Conservation (phyloP, 495 filamentous ascomycete genomes). For the Penicillium diatomitis region DNA sequence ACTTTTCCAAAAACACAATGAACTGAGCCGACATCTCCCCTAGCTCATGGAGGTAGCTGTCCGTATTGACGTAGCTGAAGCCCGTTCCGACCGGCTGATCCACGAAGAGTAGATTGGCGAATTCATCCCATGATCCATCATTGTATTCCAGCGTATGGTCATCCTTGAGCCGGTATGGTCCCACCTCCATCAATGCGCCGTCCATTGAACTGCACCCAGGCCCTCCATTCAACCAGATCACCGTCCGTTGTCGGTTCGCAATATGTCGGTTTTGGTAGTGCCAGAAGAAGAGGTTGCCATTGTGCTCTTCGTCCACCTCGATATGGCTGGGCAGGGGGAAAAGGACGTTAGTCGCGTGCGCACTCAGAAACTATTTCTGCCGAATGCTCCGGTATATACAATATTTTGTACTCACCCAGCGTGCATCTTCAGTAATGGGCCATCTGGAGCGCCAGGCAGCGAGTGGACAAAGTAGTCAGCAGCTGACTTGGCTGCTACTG, state of each 20-base stretch:
- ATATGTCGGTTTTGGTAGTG: slow-evolving; percentile 93
- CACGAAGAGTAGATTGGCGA: slow-evolving; percentile 91
- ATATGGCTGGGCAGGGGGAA: slow-evolving; percentile 55
- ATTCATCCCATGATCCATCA: slow-evolving; percentile 91
- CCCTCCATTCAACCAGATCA: slow-evolving; percentile 95
- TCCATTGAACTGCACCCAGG: slow-evolving; percentile 97
- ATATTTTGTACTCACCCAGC: slow-evolving; percentile 61
- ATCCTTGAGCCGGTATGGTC: slow-evolving; percentile 81
- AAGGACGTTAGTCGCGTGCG: too few relatives aligned
- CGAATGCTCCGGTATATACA: neutral
- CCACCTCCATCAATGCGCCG: slow-evolving; percentile 94
- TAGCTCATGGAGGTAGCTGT: slow-evolving; percentile 77
- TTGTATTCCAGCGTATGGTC: slow-evolving; percentile 69
- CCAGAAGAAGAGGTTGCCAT: slow-evolving; percentile 98
- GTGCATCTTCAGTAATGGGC: slow-evolving; percentile 88
- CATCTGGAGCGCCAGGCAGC: slow-evolving; percentile 77
- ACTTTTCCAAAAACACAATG: slow-evolving; percentile 80
- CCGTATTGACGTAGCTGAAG: slow-evolving; percentile 86
- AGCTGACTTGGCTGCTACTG: slow-evolving; percentile 45
- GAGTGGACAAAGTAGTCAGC: slow-evolving; percentile 84
- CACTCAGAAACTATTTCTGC: too few relatives aligned
- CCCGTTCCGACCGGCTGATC: slow-evolving; percentile 96
- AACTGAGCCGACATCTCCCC: slow-evolving; percentile 86
- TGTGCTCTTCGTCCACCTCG: slow-evolving; percentile 70
- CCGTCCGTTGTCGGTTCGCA: slow-evolving; percentile 80